Evolutionary conservation across 331 rosid genomes (phyloP).

Genomic region (Spiraea crenata): DNA sequence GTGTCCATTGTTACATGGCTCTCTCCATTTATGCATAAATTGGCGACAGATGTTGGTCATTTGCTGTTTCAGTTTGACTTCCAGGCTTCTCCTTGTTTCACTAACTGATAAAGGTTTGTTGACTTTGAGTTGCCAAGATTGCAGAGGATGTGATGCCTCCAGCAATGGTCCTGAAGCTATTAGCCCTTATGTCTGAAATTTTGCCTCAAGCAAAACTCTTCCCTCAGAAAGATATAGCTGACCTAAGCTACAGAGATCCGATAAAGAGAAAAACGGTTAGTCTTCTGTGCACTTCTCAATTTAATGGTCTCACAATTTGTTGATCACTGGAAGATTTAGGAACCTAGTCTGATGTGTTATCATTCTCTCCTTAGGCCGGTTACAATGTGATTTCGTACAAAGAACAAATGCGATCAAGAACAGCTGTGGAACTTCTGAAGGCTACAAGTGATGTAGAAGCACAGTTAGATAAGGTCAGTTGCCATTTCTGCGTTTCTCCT

Average conservation of each 20-base stretch:
- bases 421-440: slow-evolving; percentile 64
- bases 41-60: neutral
- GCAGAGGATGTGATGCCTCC: slow-evolving; percentile 66
- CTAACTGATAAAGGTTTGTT: slow-evolving; percentile 18
- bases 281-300: neutral
- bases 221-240: slow-evolving; percentile 53
- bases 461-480: slow-evolving; percentile 54
- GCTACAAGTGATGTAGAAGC: slow-evolving; percentile 53
- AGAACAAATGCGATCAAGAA: slow-evolving; percentile 49
- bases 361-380: slow-evolving; percentile 40
- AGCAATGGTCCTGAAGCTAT: slow-evolving; percentile 46
- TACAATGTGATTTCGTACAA: slow-evolving; percentile 67
- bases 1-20: neutral
- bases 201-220: slow-evolving; percentile 68
- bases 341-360: neutral
- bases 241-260: slow-evolving; percentile 55
- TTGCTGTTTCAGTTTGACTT: neutral
- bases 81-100: neutral
- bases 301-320: neutral
- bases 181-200: slow-evolving; percentile 52
- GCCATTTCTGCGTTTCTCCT: neutral
- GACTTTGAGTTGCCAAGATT: slow-evolving; percentile 50
- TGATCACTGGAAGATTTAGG: neutral
- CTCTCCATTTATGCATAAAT: neutral
- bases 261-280: slow-evolving; percentile 70